Percentiles rank a stretch among this genome's conserved stretches.
Evolutionary conservation across 192 early-diverging fungal species (phyloP).

Genomic region (Lobosporangium transversale): DNA sequence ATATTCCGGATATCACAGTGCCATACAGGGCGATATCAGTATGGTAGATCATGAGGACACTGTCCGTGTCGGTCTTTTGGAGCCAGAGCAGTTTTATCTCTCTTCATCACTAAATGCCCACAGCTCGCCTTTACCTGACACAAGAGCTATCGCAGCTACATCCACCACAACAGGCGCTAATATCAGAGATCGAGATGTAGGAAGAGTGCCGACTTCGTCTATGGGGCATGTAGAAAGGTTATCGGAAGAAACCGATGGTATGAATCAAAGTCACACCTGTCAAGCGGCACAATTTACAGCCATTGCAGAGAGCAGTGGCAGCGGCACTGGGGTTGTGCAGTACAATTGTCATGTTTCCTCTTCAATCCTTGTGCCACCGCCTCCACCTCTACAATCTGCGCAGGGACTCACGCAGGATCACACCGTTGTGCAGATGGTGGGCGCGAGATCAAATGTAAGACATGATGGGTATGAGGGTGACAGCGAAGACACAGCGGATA

Average conservation of each 20-base stretch:
- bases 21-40: slow-evolving; percentile 16
- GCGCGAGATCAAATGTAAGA: slow-evolving; percentile 13
- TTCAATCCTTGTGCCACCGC: not conserved
- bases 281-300: not conserved
- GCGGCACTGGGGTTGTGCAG: not conserved
- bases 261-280: not conserved
- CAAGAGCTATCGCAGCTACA: not conserved
- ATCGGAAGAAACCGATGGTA: slow-evolving; percentile 19
- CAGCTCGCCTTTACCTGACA: slow-evolving; percentile 9
- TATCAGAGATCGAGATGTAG: not conserved
- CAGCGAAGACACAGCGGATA: slow-evolving; percentile 14
- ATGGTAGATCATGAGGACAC: slow-evolving; percentile 26
- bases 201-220: not conserved
- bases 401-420: not conserved
- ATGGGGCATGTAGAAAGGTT: not conserved
- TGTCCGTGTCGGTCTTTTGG: slow-evolving; percentile 26
- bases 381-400: slow-evolving; percentile 17
- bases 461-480: slow-evolving; percentile 16
- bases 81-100: slow-evolving; percentile 39
- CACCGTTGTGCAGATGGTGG: slow-evolving; percentile 13
- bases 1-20: slow-evolving; percentile 25
- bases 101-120: slow-evolving; percentile 17
- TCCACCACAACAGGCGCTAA: not conserved
- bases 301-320: too few relatives aligned
- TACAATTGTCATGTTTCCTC: not conserved